phyloP scores from a whole-genome alignment of 768 basidiomycete genomes.

The Pisolithus orientalis region DNA sequence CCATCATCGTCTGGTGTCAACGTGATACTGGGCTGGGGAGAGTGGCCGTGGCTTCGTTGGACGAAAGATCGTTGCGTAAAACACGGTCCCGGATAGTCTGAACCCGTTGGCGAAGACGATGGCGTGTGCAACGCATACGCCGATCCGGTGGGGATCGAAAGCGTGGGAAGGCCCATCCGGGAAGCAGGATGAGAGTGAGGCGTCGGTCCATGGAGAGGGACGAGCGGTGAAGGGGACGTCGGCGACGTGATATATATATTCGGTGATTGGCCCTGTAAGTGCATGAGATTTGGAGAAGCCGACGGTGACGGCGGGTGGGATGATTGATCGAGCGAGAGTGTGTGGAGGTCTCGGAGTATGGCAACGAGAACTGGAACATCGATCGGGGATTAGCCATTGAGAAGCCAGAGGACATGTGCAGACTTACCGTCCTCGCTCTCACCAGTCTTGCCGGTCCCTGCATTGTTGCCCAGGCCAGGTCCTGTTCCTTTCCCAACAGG shows the following conservation, averaged over 20 bases:
- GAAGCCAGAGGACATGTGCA: conserved; percentile 7
- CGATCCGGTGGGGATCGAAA: conserved; percentile 3
- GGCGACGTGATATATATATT: conserved; percentile 74
- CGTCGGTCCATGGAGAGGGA: not conserved
- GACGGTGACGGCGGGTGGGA: conserved; percentile 23
- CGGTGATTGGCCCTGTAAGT: conserved; percentile 34
- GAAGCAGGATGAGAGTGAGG: conserved; percentile 16
- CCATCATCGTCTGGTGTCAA: conserved; percentile 22
- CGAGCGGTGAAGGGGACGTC: conserved; percentile 31
- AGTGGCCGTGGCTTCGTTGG: conserved; percentile 1
- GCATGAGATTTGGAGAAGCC: conserved; percentile 13
- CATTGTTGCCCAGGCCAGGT: not conserved
- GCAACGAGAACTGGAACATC: conserved; percentile 10
- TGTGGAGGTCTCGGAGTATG: conserved; percentile 22
- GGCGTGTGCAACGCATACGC: conserved; percentile 18
- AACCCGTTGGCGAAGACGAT: conserved; percentile 22
- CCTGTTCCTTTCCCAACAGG: not conserved
- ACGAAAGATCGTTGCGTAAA: not conserved
- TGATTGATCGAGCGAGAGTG: conserved; percentile 17
- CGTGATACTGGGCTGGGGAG: conserved; percentile 24
- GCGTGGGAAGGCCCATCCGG: conserved; percentile 5
- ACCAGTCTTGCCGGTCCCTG: not conserved
- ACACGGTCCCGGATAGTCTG: conserved; percentile 12
- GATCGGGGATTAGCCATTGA: not conserved
- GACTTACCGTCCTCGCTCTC: conserved; percentile 5